Percentiles rank a stretch among this genome's conserved stretches.
These are phyloP conservation scores for Eucalyptus victrix DNA, from an alignment of 345 rosid genomes.

Conservation along the genomic window DNA sequence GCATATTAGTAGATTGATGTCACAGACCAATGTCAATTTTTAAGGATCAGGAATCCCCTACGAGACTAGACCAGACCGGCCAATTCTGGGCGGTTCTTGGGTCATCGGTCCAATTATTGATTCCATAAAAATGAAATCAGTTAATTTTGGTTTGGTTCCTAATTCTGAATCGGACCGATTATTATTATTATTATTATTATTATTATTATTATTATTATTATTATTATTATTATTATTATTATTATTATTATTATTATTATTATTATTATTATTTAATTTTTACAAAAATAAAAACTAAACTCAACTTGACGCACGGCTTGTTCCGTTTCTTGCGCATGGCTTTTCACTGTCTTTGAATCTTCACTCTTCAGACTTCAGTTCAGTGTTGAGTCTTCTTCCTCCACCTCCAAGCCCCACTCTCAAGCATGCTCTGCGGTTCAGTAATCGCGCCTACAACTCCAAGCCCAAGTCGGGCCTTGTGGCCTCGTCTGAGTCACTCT, in stretches of 20 bases:
- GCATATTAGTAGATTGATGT: neutral
- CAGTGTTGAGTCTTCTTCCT: neutral
- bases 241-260: too few relatives aligned
- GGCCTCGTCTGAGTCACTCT: neutral
- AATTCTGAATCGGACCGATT: accelerated
- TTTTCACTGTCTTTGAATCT: neutral
- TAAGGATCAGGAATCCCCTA: too few relatives aligned
- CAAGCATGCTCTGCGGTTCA: neutral
- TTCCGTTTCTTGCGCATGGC: neutral
- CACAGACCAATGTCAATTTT: neutral
- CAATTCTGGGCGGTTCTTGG: accelerated
- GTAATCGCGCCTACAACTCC: neutral
- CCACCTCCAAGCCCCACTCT: neutral
- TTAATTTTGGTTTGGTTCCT: too few relatives aligned
- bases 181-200: too few relatives aligned
- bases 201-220: too few relatives aligned
- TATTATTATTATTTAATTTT: too few relatives aligned
- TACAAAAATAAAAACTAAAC: neutral
- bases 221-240: too few relatives aligned
- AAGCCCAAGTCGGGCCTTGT: neutral
- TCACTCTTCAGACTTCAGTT: neutral
- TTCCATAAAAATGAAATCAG: neutral
- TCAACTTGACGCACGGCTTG: accelerated
- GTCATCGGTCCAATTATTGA: too few relatives aligned
- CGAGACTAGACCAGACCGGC: accelerated